These are phyloP conservation scores for Neurospora sp. DNA, from an alignment of 495 filamentous ascomycete genomes.

Conservation along the genomic window DNA sequence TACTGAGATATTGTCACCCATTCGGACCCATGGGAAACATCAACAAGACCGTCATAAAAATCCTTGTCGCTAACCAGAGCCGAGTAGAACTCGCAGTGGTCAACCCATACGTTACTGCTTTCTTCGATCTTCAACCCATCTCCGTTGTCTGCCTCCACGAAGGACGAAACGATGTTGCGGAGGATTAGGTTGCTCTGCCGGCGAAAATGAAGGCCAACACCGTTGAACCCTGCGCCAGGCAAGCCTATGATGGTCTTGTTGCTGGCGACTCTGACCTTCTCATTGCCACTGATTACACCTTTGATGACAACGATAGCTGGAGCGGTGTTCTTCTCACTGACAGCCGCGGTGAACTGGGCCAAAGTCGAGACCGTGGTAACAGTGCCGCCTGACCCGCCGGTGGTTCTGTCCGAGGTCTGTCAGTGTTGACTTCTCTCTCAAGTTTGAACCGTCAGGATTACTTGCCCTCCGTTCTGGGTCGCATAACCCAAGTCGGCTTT, in stretches of 20 bases:
- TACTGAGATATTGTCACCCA: conserved; percentile 40
- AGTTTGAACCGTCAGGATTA: background rate
- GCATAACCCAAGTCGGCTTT: conserved; percentile 5
- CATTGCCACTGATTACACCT: conserved; percentile 34
- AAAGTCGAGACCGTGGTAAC: conserved; percentile 50
- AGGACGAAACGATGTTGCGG: conserved; percentile 49
- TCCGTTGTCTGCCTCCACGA: conserved; percentile 47
- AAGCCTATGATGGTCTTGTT: conserved; percentile 48
- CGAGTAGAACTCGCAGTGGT: conserved; percentile 56
- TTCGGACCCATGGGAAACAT: conserved; percentile 45
- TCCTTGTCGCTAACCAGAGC: conserved; percentile 48
- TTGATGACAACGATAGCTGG: conserved; percentile 39
- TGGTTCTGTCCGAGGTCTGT: conserved; percentile 26
- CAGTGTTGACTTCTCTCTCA: background rate
- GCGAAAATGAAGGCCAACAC: conserved; percentile 39
- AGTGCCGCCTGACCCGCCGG: conserved; percentile 48
- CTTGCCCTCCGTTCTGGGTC: conserved; percentile 5
- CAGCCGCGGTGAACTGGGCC: conserved; percentile 41
- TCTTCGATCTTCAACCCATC: conserved; percentile 49
- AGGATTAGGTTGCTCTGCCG: conserved; percentile 45
- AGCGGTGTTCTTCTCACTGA: conserved; percentile 26
- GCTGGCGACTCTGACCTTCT: conserved; percentile 36
- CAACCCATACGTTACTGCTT: conserved; percentile 54
- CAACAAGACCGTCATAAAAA: conserved; percentile 58
- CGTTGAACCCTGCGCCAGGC: conserved; percentile 30